Evolutionary conservation across 2,329 filamentous ascomycete genomes (phyloP).

Genomic region (Ophiosphaerella narmari): DNA sequence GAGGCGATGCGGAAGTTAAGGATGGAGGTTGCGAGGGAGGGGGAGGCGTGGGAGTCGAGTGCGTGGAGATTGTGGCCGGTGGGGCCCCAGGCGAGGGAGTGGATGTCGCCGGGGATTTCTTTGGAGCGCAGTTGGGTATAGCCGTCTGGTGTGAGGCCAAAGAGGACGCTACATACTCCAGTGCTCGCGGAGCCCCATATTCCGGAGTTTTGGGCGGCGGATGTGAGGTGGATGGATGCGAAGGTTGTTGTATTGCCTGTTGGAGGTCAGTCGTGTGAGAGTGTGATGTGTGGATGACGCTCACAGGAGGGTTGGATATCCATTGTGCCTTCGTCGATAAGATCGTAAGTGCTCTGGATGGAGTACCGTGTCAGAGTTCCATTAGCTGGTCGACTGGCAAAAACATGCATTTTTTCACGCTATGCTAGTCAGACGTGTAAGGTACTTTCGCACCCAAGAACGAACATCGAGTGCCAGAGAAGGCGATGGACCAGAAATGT

Average conservation of each 20-base stretch:
- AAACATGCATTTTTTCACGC: conserved; percentile 21
- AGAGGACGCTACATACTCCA: conserved; percentile 26
- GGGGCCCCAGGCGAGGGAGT: conserved; percentile 26
- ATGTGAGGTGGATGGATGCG: conserved; percentile 14
- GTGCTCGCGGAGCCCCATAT: conserved; percentile 29
- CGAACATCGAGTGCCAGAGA: conserved; percentile 25
- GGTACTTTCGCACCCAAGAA: neutral
- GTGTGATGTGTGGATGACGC: neutral
- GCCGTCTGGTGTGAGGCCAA: conserved; percentile 18
- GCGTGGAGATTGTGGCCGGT: conserved; percentile 26
- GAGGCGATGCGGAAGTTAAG: conserved; percentile 27
- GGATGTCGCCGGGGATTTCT: conserved; percentile 25
- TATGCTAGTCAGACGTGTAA: conserved; percentile 4
- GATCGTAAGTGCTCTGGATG: conserved; percentile 17
- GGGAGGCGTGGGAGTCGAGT: conserved; percentile 20
- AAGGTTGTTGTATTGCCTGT: conserved; percentile 28
- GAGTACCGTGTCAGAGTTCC: conserved; percentile 23
- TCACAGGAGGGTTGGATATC: conserved; percentile 26
- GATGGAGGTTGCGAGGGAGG: conserved; percentile 15
- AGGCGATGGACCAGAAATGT: conserved; percentile 17
- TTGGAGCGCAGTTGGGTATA: conserved; percentile 19
- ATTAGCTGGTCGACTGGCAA: conserved; percentile 22
- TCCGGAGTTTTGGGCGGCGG: conserved; percentile 12
- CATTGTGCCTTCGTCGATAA: conserved; percentile 22
- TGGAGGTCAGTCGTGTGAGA: neutral